Conservation (phyloP, 768 basidiomycete species). For the Phanerodontia chrysosporium region DNA sequence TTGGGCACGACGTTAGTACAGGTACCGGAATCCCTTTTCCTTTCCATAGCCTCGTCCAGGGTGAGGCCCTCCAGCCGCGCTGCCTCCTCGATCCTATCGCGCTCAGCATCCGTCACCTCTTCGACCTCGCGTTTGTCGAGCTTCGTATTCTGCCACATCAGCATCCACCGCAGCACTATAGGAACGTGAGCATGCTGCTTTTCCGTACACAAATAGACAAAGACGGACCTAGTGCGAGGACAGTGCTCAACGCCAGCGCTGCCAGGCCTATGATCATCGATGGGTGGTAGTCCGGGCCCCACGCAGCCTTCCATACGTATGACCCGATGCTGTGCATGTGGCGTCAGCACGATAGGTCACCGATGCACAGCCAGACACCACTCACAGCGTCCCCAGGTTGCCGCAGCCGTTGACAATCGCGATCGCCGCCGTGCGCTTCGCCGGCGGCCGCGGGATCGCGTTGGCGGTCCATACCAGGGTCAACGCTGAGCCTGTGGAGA, state of each 20-base stretch:
- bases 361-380: background rate
- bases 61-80: slow-evolving; percentile 56
- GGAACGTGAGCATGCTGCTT: background rate
- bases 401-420: slow-evolving; percentile 61
- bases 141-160: slow-evolving; percentile 47
- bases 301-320: slow-evolving; percentile 56
- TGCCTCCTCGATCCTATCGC: slow-evolving; percentile 51
- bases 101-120: slow-evolving; percentile 40
- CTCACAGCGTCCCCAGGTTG: slow-evolving; percentile 55
- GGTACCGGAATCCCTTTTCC: slow-evolving; percentile 56
- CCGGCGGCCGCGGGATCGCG: slow-evolving; percentile 55
- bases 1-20: too few species aligned
- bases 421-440: slow-evolving; percentile 52
- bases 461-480: slow-evolving; percentile 63
- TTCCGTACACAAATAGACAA: slow-evolving; percentile 34
- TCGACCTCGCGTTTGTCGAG: slow-evolving; percentile 46
- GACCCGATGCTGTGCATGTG: slow-evolving; percentile 45
- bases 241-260: slow-evolving; percentile 27
- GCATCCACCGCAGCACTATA: slow-evolving; percentile 42
- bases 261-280: slow-evolving; percentile 51
- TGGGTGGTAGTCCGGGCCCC: slow-evolving; percentile 60
- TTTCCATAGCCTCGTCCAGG: slow-evolving; percentile 54
- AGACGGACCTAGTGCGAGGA: slow-evolving; percentile 30
- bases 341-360: too few species aligned
- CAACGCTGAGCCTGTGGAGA: slow-evolving; percentile 32